Conservation (phyloP, 2,329 filamentous ascomycete genomes). For the Cercospora zeina region DNA sequence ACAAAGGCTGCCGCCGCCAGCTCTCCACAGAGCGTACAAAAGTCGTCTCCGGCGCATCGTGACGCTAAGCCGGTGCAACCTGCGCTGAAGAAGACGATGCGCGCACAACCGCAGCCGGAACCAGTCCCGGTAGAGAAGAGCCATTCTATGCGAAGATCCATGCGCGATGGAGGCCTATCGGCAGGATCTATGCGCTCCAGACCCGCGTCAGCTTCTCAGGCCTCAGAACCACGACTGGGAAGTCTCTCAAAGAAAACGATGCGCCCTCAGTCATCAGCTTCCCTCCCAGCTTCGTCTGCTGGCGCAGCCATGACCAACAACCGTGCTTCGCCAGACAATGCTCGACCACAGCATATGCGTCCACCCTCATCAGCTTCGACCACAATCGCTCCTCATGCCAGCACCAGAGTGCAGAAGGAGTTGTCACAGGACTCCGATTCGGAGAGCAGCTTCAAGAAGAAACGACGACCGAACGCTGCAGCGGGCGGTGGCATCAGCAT, state of each 20-base stretch:
- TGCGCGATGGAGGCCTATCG: slow-evolving; percentile 40
- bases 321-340: slow-evolving; percentile 22
- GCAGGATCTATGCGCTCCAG: slow-evolving; percentile 35
- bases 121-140: slow-evolving; percentile 27
- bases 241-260: slow-evolving; percentile 26
- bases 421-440: slow-evolving; percentile 49
- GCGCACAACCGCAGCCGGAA: slow-evolving; percentile 33
- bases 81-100: slow-evolving; percentile 46
- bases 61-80: slow-evolving; percentile 43
- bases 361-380: slow-evolving; percentile 13
- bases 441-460: slow-evolving; percentile 76
- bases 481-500: slow-evolving; percentile 47
- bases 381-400: slow-evolving; percentile 22
- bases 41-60: slow-evolving; percentile 23
- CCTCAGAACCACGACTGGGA: slow-evolving; percentile 18
- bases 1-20: slow-evolving; percentile 26
- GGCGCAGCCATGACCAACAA: slow-evolving; percentile 25
- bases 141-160: slow-evolving; percentile 42
- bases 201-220: slow-evolving; percentile 25
- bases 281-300: slow-evolving; percentile 25
- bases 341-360: slow-evolving; percentile 7
- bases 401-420: slow-evolving; percentile 33
- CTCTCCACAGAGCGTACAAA: slow-evolving; percentile 15
- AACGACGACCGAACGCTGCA: slow-evolving; percentile 40
- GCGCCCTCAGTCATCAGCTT: slow-evolving; percentile 25